Base-by-base conservation (phyloP, 2,329 filamentous ascomycete species). In the Colletotrichum agaves region DNA sequence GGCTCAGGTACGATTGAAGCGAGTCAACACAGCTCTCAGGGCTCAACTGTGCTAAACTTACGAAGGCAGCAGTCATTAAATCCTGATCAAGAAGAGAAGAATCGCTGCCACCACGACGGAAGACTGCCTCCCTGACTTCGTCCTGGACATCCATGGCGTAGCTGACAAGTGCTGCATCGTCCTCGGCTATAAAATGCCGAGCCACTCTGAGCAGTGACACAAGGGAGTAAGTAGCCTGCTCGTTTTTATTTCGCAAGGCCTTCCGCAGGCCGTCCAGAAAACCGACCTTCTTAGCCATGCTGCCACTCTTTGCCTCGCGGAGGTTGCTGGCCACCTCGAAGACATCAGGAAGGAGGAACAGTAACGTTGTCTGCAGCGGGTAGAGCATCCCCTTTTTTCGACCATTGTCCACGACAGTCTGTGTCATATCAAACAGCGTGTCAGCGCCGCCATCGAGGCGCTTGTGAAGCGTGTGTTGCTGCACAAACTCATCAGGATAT, bases 131-230 rank as follows among this genome's bases (percentile, higher is more conserved):
- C 52, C 85, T 83, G 52, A 92, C 84, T 75, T 92, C 90, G 72
- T 90, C 88, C 73, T 91, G 89, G 8, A 92, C 87, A 75, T 92
- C 90, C 77, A 91, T 82, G 43, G 89, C 89, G 75, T 90, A 92
- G 75, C 88, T 90, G 67, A 90, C 82, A 64, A 90, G 80, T 2
- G 87, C 86, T 11, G 87, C 85, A 72, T 92, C 90, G 73, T 84
- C 88, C 67, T 91, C 87, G 7, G 82, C 79, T 65, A 87, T 82
- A 72, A 92, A 91, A 74, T 91, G 87, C 37, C 89, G 84, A 12
- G 88, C 88, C 43, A 85, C 88, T 44, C 88, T 86, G 52, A 91
- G 82, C 52, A 91, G 78, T 17, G 84, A 84, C 15, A 91, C 86
- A 13, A 91, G 80, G 70, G 88, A 91, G 72, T 88, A 89, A n/a